Evolutionary conservation across 371 early-diverging fungal genomes (phyloP).

Genomic region (Nematocida ironsii): DNA sequence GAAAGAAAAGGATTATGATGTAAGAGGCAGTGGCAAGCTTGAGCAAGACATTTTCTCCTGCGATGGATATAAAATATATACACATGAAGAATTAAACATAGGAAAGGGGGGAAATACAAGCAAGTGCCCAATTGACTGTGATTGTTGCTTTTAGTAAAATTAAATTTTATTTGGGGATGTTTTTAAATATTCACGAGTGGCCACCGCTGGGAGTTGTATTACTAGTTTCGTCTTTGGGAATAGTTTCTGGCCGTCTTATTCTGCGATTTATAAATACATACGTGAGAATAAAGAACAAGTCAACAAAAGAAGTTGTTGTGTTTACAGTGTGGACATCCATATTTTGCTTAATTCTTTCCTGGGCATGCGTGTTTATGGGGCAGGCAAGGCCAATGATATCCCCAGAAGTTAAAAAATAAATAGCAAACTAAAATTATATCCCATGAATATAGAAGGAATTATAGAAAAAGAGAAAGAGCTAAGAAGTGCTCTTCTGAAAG

Average conservation of each 20-base stretch:
- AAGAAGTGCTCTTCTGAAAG: background rate
- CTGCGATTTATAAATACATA: background rate
- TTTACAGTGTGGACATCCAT: constrained; percentile 14
- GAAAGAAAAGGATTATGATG: background rate
- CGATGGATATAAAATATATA: constrained; percentile 48
- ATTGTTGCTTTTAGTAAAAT: constrained; percentile 51
- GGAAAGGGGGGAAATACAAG: constrained; percentile 19
- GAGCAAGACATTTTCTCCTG: constrained; percentile 4
- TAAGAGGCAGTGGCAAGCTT: background rate
- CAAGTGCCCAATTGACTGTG: constrained; percentile 51
- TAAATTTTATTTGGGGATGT: constrained; percentile 36
- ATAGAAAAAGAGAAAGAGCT: constrained; percentile 21
- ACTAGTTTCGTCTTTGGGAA: background rate
- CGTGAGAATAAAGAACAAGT: constrained; percentile 10
- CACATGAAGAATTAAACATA: constrained; percentile 46
- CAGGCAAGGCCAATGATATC: constrained; percentile 38
- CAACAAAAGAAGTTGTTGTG: constrained; percentile 18
- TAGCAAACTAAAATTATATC: constrained; percentile 14
- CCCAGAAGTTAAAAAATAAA: constrained; percentile 11
- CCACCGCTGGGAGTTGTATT: constrained; percentile 30
- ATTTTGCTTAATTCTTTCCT: constrained; percentile 28
- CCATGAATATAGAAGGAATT: constrained; percentile 28
- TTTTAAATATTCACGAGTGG: constrained; percentile 25
- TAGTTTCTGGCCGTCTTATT: background rate
- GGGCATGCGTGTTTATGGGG: constrained; percentile 52